Base-by-base conservation (phyloP, 352 stramenopile genomes). In the Sclerospora graminicola region DNA sequence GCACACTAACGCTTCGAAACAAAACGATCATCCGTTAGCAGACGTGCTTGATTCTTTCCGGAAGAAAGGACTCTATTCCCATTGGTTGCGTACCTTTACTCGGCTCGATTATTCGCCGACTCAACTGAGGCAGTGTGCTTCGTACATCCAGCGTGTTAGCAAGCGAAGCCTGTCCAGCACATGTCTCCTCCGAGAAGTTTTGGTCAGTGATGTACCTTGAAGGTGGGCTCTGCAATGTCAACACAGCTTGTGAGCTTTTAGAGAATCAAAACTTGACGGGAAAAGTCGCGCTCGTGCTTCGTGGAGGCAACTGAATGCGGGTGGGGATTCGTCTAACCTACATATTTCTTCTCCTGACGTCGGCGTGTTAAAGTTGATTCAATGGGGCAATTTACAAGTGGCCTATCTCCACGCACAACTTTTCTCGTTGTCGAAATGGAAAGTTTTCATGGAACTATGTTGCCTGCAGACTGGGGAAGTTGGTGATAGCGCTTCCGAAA, bases 381-480 rank as follows among this genome's bases (percentile, higher is more conserved):
- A 74, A 39, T 80, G 67, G 67, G 62, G 64, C 38, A 80, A 80
- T 29, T 49, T 76, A 36, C 67, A 80, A 55, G 54, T 46, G 1
- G 67, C 67, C 6, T 80, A 69, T 32, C 57, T 79, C 1, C 58
- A 74, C 14, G 66, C 70, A 0, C 74, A 87, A 30, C 51, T 69
- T 31, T 74, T 75, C 27, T 63, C 62, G 20, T 36, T 87, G 35
- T 29, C 53, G 2, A 59, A 62, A 27, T 87, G 74, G 74, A 84
- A 82, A 46, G 48, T 71, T 16, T 84, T 87, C 40, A 87, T 87
- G 74, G 70, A 87, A 36, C 33, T 87, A 2, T 76, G 65, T 26
- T 76, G 66, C 14, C 43, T 86, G 2, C 70, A 83, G 36, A 29
- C 49, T 11, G 57, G 52, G n/a, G 20, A 31, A 23, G 29, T 23